These are phyloP conservation scores for Pseudogymnoascus sp. DNA, from an alignment of 2,329 filamentous ascomycete genomes.

Conservation along the genomic window DNA sequence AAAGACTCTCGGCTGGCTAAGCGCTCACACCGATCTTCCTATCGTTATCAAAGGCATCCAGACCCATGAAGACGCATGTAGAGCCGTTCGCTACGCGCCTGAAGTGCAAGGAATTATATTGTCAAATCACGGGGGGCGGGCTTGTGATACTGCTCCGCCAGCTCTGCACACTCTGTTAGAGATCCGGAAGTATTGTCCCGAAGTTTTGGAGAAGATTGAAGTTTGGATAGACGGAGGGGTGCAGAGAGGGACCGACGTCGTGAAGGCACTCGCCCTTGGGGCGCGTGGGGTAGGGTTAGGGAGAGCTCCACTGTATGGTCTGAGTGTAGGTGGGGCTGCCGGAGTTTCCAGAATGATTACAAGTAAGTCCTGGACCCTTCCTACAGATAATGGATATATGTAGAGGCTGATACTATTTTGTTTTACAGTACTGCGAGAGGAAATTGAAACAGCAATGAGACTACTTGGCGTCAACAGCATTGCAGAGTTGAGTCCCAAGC, in stretches of 20 bases:
- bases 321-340: conserved; percentile 47
- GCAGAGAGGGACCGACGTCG: conserved; percentile 13
- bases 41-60: conserved; percentile 64
- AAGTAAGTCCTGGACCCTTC: conserved; percentile 17
- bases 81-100: conserved; percentile 46
- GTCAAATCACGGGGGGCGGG: conserved; percentile 61
- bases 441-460: conserved; percentile 58
- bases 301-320: conserved; percentile 21
- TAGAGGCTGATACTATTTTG: background rate
- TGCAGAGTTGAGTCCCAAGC: conserved; percentile 36
- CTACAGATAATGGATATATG: background rate
- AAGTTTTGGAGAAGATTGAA: conserved; percentile 14
- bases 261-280: conserved; percentile 15
- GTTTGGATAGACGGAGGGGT: conserved; percentile 15
- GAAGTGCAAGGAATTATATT: conserved; percentile 49
- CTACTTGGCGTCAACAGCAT: conserved; percentile 56
- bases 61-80: conserved; percentile 52
- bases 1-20: conserved; percentile 59
- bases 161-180: conserved; percentile 45
- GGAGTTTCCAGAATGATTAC: conserved; percentile 45
- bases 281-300: conserved; percentile 14
- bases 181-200: conserved; percentile 13
- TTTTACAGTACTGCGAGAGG: conserved; percentile 38
- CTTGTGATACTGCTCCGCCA: conserved; percentile 42
- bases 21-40: conserved; percentile 46